Conservation (phyloP, 2,329 filamentous ascomycete species). For the Geosmithia putterillii region DNA sequence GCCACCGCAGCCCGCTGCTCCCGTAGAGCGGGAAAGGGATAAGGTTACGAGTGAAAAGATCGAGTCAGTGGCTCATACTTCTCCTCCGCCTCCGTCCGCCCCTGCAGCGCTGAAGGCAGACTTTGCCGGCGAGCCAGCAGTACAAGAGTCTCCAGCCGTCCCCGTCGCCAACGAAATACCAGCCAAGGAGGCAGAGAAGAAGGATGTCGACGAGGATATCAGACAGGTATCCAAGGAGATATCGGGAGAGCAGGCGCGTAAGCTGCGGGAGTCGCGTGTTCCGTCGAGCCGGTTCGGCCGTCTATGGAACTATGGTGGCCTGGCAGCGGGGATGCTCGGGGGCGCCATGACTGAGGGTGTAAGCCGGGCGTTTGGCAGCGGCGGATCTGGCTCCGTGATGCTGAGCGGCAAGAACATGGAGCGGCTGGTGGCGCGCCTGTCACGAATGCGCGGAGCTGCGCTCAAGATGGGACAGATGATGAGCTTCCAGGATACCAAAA, state of each 20-base stretch:
- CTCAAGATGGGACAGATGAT: slow-evolving; percentile 96
- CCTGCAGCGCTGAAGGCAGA: neutral
- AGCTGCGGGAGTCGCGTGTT: slow-evolving; percentile 79
- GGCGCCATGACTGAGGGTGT: slow-evolving; percentile 80
- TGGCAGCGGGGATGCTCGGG: slow-evolving; percentile 91
- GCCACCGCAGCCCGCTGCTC: neutral
- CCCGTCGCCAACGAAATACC: neutral
- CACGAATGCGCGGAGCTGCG: slow-evolving; percentile 93
- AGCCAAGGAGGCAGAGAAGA: neutral
- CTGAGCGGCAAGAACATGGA: slow-evolving; percentile 88
- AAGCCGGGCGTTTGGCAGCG: slow-evolving; percentile 63
- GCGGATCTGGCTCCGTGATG: slow-evolving; percentile 62
- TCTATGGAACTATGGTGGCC: slow-evolving; percentile 87
- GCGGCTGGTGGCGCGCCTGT: slow-evolving; percentile 81
- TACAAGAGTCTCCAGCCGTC: too few relatives aligned
- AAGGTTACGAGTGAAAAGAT: neutral
- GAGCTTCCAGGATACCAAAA: slow-evolving; percentile 94
- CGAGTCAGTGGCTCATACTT: neutral
- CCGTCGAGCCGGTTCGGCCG: slow-evolving; percentile 78
- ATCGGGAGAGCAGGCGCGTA: slow-evolving; percentile 23
- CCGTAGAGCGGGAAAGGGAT: neutral
- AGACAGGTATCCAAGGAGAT: slow-evolving; percentile 14
- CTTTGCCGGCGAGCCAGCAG: slow-evolving; percentile 1
- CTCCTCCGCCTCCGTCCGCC: neutral
- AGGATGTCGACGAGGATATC: slow-evolving; percentile 6